A percentile compares a stretch with the other conserved stretches of the same genome.
These are phyloP conservation scores for Gypsophila paniculata DNA, from an alignment of 179 eudicot genomes.

Conservation along the genomic window DNA sequence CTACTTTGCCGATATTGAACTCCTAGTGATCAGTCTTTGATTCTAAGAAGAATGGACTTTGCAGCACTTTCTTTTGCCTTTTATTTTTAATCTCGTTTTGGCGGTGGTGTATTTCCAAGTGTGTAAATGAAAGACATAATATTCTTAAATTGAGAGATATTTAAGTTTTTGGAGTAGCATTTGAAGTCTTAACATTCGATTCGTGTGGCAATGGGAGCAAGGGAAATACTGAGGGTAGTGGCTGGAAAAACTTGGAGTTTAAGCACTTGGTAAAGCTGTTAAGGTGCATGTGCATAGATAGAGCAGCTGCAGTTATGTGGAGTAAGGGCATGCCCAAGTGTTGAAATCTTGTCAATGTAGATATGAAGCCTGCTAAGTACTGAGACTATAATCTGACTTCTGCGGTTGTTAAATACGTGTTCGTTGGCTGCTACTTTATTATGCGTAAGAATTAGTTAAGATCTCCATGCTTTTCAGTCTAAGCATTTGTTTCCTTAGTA, in stretches of 20 bases:
- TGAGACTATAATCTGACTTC: neutral
- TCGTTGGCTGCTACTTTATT: neutral
- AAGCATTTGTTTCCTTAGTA: neutral
- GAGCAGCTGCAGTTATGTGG: neutral
- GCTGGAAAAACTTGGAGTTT: neutral
- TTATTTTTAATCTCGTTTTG: neutral
- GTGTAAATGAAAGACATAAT: neutral
- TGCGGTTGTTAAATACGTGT: neutral
- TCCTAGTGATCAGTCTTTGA: neutral
- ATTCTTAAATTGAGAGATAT: neutral
- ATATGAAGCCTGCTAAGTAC: neutral
- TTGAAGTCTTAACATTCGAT: neutral
- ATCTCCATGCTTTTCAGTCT: neutral
- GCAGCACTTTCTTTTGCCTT: neutral
- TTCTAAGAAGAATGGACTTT: neutral
- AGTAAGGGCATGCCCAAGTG: neutral
- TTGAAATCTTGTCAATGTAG: neutral
- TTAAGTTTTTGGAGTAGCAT: neutral
- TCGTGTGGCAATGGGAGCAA: neutral
- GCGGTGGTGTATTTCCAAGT: neutral
- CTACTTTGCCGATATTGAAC: too few species aligned
- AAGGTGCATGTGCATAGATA: neutral
- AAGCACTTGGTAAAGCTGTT: neutral
- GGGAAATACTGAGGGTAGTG: neutral
- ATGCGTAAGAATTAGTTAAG: neutral